These are phyloP conservation scores for Herpetospermum pedunculosum DNA, from an alignment of 306 rosid species.

Conservation along the genomic window DNA sequence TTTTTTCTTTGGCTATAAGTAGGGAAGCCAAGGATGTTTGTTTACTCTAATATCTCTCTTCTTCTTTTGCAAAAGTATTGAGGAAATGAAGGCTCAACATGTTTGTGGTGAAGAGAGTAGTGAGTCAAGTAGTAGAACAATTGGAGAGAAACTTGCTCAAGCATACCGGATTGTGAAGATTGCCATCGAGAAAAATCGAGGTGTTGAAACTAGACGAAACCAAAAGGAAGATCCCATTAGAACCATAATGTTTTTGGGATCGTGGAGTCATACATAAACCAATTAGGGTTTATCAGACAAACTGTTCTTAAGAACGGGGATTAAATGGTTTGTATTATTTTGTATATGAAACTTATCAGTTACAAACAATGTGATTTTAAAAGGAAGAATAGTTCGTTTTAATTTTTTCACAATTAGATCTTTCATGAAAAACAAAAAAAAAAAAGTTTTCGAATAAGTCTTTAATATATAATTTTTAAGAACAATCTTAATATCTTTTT, in stretches of 20 bases:
- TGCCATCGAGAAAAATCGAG: slow-evolving; percentile 2
- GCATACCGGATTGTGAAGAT: slow-evolving; percentile 17
- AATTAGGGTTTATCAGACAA: not conserved
- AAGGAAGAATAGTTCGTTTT: no score
- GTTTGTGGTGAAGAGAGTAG: slow-evolving; percentile 8
- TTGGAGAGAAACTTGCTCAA: slow-evolving; percentile 17
- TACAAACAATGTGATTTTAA: not conserved
- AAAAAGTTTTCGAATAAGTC: no score
- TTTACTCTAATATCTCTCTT: not conserved
- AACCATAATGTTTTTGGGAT: slow-evolving; percentile 41
- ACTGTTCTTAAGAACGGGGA: not conserved
- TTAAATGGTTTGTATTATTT: not conserved
- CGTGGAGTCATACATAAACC: slow-evolving; percentile 33
- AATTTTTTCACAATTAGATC: no score
- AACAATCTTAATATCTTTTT: no score
- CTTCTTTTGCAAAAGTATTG: not conserved
- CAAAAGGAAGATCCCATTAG: slow-evolving; percentile 37
- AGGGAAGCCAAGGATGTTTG: not conserved
- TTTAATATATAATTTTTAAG: no score
- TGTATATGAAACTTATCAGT: not conserved
- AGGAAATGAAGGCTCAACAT: slow-evolving; percentile 17
- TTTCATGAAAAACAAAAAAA: no score
- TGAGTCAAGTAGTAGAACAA: slow-evolving; percentile 19
- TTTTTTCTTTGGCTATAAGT: not conserved
- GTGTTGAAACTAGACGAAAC: slow-evolving; percentile 19